These are phyloP conservation scores for Mortierella alpina DNA, from an alignment of 192 early-diverging fungal genomes.

Conservation along the genomic window DNA sequence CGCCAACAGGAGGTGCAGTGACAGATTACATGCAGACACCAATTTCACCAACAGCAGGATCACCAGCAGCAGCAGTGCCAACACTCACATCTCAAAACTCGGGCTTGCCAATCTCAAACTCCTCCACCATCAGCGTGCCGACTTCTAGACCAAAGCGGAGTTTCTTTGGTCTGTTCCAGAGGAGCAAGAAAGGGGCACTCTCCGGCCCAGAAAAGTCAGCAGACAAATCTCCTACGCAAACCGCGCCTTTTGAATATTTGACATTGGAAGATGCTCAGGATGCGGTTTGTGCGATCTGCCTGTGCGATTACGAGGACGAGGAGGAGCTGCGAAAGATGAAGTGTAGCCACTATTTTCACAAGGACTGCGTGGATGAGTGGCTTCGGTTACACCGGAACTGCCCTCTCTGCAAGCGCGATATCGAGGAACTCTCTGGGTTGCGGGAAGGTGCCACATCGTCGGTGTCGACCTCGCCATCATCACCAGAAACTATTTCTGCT, in stretches of 20 bases:
- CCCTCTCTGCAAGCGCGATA: constrained; percentile 79
- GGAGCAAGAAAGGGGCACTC: constrained; percentile 16
- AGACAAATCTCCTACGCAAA: not conserved
- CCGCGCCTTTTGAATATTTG: constrained; percentile 42
- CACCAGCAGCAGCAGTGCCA: constrained; percentile 1
- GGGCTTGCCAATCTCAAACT: not conserved
- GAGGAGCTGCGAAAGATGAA: constrained; percentile 78
- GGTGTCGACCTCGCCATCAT: not conserved
- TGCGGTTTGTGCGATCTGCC: constrained; percentile 82
- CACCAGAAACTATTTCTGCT: not conserved
- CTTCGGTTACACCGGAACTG: constrained; percentile 77
- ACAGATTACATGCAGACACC: not conserved
- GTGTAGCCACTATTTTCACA: constrained; percentile 87
- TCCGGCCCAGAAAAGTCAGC: not conserved
- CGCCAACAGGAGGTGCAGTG: too few relatives aligned
- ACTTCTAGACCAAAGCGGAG: constrained; percentile 5
- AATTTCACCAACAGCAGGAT: not conserved
- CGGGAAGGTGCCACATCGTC: constrained; percentile 5
- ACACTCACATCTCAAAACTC: not conserved
- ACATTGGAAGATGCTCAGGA: constrained; percentile 70
- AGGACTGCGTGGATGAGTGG: constrained; percentile 87
- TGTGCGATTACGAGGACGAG: constrained; percentile 79
- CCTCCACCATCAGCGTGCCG: not conserved
- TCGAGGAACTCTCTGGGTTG: constrained; percentile 47
- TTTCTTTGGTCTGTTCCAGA: constrained; percentile 10